phyloP scores from a whole-genome alignment of 805 yeast species.

The Teunomyces funiuensis region DNA sequence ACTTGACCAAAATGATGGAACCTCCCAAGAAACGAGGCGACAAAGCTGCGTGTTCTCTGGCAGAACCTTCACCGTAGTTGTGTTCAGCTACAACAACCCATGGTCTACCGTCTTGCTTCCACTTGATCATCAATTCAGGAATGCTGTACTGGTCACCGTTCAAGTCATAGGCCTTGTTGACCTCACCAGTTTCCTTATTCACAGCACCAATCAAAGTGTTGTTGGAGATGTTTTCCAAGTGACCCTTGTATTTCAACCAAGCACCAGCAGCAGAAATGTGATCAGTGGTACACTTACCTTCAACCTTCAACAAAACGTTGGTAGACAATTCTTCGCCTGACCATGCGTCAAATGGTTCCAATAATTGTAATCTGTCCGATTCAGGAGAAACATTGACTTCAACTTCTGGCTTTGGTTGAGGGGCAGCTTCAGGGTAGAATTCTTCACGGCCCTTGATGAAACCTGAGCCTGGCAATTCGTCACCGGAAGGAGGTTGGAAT shows the following conservation, averaged over 20 bases:
- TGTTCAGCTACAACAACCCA: slow-evolving; percentile 98
- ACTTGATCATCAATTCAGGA: slow-evolving; percentile 95
- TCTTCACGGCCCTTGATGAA: slow-evolving; percentile 72
- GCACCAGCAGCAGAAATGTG: slow-evolving; percentile 99
- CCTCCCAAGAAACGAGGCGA: slow-evolving; percentile 96
- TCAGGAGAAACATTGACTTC: slow-evolving; percentile 72
- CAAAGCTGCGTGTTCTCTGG: slow-evolving; percentile 98
- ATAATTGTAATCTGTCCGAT: slow-evolving; percentile 87
- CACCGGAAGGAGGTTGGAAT: slow-evolving; percentile 79
- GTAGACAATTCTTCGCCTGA: slow-evolving; percentile 78
- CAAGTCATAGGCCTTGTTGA: slow-evolving; percentile 83
- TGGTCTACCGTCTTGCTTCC: slow-evolving; percentile 82
- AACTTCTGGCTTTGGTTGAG: slow-evolving; percentile 60
- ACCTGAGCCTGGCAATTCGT: slow-evolving; percentile 78
- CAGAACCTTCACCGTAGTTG: slow-evolving; percentile 99
- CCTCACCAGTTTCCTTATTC: slow-evolving; percentile 95
- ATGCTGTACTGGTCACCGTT: slow-evolving; percentile 77
- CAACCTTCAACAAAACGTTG: slow-evolving; percentile 81
- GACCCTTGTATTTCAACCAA: slow-evolving; percentile 98
- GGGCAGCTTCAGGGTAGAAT: slow-evolving; percentile 73
- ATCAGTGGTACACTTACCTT: slow-evolving; percentile 98
- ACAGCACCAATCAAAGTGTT: slow-evolving; percentile 97
- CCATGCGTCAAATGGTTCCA: slow-evolving; percentile 89
- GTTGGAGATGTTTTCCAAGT: slow-evolving; percentile 90
- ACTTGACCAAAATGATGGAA: slow-evolving; percentile 79